Base-by-base conservation (phyloP, 371 early-diverging fungal genomes). In the Choanephora cucurbitarum region DNA sequence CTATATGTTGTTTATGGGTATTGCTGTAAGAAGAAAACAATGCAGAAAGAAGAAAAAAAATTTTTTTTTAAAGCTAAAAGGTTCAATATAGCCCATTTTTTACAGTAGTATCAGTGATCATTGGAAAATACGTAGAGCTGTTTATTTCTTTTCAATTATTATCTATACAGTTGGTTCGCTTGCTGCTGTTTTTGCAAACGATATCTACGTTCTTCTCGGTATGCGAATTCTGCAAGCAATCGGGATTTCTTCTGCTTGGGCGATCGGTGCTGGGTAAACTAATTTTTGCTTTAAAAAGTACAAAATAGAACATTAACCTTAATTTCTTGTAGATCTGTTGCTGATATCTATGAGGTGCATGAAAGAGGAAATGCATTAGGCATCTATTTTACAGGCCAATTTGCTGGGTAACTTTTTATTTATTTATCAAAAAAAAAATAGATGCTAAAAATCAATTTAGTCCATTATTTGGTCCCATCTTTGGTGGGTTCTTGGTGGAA, bases 181-280 rank as follows among this genome's bases (percentile, higher is more conserved):
- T 14, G 88, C 84, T 5, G 87, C 85, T 32, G 84, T 83, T 6
- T 77, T 87, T 44, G 80, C 89, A 2, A 67, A 67, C 1, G 80
- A 66, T 23, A 84, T 89, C 41, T 60, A 77, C 14, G 64, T 81
- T 9, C 66, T 92, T 13, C 70, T 89, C n/a, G 74, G 75, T 9
- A 84, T 89, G 63, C 81, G 93, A 11, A 68, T 83, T 9, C 57
- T 92, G 15, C 93, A 92, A 64, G 75, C 89, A n/a, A 69, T 81
- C 18, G 91, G 91, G 3, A 79, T 87, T 14, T 88, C 90, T n/a
- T 87, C 88, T n/a, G 86, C 83, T 23, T 81, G 85, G 68, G 80
- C 87, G 23, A 81, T 91, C 31, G 91, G 92, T 8, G 88, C 89
- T 21, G 92, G 77, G 75, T 72, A 75, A 62, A 15, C 11, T 17